Conservation (phyloP, 768 basidiomycete genomes). For the Mycena crocata region DNA sequence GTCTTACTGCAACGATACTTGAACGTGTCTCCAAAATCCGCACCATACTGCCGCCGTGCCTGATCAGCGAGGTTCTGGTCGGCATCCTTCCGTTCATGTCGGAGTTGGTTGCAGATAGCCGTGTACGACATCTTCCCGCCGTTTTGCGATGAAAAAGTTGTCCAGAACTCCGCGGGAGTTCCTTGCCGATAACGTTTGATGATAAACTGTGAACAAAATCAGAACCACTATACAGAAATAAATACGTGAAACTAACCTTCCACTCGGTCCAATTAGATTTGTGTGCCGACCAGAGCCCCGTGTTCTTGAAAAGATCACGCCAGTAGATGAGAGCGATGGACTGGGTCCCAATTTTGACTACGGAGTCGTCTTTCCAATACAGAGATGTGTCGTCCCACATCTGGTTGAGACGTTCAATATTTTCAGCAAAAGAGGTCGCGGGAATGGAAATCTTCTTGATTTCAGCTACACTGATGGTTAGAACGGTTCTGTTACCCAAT, state of each 20-base stretch:
- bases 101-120: slow-evolving; percentile 25
- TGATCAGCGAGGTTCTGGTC: slow-evolving; percentile 21
- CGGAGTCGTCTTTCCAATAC: slow-evolving; percentile 34
- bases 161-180: slow-evolving; percentile 34
- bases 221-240: neutral
- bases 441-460: slow-evolving; percentile 8
- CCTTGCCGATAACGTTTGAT: slow-evolving; percentile 26
- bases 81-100: slow-evolving; percentile 4
- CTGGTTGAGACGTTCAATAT: slow-evolving; percentile 35
- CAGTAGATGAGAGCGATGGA: slow-evolving; percentile 16
- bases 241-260: slow-evolving; percentile 27
- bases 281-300: slow-evolving; percentile 11
- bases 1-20: slow-evolving; percentile 32
- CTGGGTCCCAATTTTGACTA: slow-evolving; percentile 29
- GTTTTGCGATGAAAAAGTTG: slow-evolving; percentile 21
- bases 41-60: slow-evolving; percentile 30
- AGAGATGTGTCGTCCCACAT: slow-evolving; percentile 42
- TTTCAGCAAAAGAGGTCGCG: slow-evolving; percentile 32
- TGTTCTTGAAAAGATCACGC: slow-evolving; percentile 18
- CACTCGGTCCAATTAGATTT: slow-evolving; percentile 29
- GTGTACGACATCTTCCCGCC: slow-evolving; percentile 31
- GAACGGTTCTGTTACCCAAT: neutral
- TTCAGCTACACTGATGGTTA: neutral
- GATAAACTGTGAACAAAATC: slow-evolving; percentile 21
- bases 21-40: slow-evolving; percentile 26